These are phyloP conservation scores for Yamadazyma paraphyllophila DNA, from an alignment of 805 yeast species.

Conservation along the genomic window DNA sequence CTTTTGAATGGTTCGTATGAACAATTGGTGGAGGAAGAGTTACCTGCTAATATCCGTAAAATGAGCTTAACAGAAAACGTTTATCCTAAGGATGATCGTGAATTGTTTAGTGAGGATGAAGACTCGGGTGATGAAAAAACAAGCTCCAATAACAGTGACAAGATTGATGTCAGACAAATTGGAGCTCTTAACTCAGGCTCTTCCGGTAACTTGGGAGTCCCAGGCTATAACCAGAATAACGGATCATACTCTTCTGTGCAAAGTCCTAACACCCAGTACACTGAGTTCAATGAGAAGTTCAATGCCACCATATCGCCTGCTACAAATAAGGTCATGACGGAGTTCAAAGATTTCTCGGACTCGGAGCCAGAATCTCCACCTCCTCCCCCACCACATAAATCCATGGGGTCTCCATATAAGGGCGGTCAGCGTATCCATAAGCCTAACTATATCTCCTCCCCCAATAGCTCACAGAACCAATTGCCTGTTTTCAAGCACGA, in stretches of 20 bases:
- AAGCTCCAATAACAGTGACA: constrained; percentile 13
- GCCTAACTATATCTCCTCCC: constrained; percentile 34
- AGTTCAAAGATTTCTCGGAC: constrained; percentile 2
- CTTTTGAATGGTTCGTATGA: constrained; percentile 37
- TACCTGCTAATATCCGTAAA: constrained; percentile 31
- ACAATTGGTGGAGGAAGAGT: constrained; percentile 31
- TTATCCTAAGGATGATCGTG: constrained; percentile 39
- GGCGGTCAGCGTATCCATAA: constrained; percentile 14
- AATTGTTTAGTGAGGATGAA: constrained; percentile 34
- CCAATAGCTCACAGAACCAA: constrained; percentile 29
- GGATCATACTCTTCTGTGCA: constrained; percentile 38
- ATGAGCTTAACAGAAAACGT: constrained; percentile 25
- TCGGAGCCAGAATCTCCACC: constrained; percentile 20
- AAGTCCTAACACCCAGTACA: constrained; percentile 43
- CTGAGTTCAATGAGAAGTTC: constrained; percentile 41
- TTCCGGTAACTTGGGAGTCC: constrained; percentile 9
- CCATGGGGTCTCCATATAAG: constrained; percentile 13
- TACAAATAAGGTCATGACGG: constrained; percentile 2
- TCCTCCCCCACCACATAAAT: constrained; percentile 25
- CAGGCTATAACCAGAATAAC: constrained; percentile 24
- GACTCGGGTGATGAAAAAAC: constrained; percentile 20
- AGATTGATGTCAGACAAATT: constrained; percentile 21
- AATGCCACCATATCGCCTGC: constrained; percentile 13
- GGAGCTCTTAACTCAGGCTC: constrained; percentile 11
- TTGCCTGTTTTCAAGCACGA: constrained; percentile 12